A percentile compares a stretch with the other conserved stretches of the same genome.
phyloP scores from a whole-genome alignment of 768 basidiomycete species.

The Dictyophora rubrovolvata region DNA sequence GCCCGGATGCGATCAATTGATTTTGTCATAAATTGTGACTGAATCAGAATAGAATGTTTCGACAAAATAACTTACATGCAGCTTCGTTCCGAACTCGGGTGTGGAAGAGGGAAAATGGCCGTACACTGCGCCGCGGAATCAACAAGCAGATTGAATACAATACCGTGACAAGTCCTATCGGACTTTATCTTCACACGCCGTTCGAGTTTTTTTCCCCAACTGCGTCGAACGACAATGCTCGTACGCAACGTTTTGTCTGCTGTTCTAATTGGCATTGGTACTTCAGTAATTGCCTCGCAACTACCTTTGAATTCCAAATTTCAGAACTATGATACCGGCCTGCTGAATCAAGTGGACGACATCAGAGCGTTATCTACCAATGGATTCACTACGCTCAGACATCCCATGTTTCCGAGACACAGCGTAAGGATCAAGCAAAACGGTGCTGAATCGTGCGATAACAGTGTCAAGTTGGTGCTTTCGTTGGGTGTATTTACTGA shows the following conservation, averaged over 20 bases:
- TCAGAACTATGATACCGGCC: background rate
- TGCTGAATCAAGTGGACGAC: background rate
- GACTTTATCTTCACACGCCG: too few relatives aligned
- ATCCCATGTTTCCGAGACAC: background rate
- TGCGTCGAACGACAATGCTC: too few relatives aligned
- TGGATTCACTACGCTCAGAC: background rate
- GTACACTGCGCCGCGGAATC: too few relatives aligned
- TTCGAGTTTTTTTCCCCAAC: too few relatives aligned
- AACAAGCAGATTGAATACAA: too few relatives aligned
- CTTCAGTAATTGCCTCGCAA: background rate
- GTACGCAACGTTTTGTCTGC: background rate
- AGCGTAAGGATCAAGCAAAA: slow-evolving; percentile 1
- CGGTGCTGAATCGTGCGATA: background rate
- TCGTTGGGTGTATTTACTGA: slow-evolving; percentile 14
- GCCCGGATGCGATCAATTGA: too few relatives aligned
- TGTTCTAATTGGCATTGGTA: background rate
- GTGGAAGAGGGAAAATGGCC: too few relatives aligned
- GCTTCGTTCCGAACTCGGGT: too few relatives aligned
- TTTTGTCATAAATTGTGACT: too few relatives aligned
- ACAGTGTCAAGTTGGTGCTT: slow-evolving; percentile 7
- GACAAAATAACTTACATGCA: too few relatives aligned
- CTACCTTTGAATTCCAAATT: background rate
- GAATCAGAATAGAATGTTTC: too few relatives aligned
- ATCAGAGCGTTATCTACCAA: slow-evolving; percentile 3
- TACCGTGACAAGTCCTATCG: too few relatives aligned